Percentiles rank a stretch among this genome's conserved stretches.
phyloP scores from a whole-genome alignment of 2,329 filamentous ascomycete genomes.

The Colletotrichum musae region DNA sequence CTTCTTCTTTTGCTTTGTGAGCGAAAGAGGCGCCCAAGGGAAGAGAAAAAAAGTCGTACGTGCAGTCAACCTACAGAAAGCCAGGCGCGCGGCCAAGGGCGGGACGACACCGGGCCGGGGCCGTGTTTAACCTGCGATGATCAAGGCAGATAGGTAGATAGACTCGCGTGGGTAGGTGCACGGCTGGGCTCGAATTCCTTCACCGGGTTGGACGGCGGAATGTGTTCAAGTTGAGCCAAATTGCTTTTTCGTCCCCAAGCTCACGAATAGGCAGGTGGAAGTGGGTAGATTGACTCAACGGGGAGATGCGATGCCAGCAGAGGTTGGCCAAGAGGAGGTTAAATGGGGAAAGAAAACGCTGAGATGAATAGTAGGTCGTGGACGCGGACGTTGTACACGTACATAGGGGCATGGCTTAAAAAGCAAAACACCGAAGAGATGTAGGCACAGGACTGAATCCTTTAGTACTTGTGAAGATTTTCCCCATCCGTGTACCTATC shows the following conservation, averaged over 20 bases:
- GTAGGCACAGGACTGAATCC: neutral
- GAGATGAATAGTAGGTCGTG: neutral
- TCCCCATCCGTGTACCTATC: neutral
- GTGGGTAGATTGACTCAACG: neutral
- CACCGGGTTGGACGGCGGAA: too few species aligned
- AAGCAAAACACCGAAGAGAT: too few species aligned
- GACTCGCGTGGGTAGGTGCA: neutral
- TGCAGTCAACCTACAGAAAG: neutral
- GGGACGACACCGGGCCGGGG: neutral
- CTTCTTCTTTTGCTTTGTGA: neutral
- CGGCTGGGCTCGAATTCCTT: too few species aligned
- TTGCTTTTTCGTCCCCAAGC: too few species aligned
- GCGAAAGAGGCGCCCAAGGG: neutral
- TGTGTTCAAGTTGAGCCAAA: too few species aligned
- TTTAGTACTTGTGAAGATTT: neutral
- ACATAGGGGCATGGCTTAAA: too few species aligned
- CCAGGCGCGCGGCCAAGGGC: constrained; percentile 7
- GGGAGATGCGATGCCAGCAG: neutral
- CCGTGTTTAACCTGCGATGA: constrained; percentile 8
- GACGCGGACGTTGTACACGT: too few species aligned
- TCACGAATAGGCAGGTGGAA: neutral
- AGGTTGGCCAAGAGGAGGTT: too few species aligned
- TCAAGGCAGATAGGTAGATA: constrained; percentile 18
- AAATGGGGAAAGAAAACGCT: neutral
- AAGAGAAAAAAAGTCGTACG: neutral